Percentiles rank a stretch among this genome's conserved stretches.
Conservation (phyloP, 352 stramenopile species). For the Phytophthora sansomeana region DNA sequence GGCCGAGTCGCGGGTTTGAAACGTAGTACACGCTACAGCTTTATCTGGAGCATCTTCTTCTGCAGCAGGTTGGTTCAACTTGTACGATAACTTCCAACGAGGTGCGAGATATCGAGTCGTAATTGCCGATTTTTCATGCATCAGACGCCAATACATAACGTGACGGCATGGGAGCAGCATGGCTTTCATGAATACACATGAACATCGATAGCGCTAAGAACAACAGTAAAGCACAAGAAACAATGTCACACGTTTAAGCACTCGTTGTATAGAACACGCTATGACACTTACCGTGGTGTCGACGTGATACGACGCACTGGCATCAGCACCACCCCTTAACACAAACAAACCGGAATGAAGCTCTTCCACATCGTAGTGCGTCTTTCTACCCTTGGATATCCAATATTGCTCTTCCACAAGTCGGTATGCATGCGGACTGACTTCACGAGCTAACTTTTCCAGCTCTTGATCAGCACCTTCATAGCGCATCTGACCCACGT, state of each 20-base stretch:
- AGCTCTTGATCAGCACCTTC: too few relatives aligned
- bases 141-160: conserved; percentile 26
- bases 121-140: conserved; percentile 1
- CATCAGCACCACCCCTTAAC: background rate
- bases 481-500: too few relatives aligned
- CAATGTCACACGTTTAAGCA: background rate
- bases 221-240: background rate
- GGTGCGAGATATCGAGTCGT: conserved; percentile 5
- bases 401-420: too few relatives aligned
- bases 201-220: conserved; percentile 4
- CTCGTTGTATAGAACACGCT: background rate
- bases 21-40: conserved; percentile 3
- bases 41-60: conserved; percentile 6
- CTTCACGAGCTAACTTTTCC: too few relatives aligned
- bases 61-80: conserved; percentile 7
- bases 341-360: conserved; percentile 5
- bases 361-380: too few relatives aligned
- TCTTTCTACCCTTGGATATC: too few relatives aligned
- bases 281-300: background rate
- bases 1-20: conserved; percentile 6
- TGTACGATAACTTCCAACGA: conserved; percentile 7
- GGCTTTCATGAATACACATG: conserved; percentile 16
- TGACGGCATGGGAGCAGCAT: conserved; percentile 16
- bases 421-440: too few relatives aligned
- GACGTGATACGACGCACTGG: background rate